Evolutionary conservation across 2,329 filamentous ascomycete genomes (phyloP).

Genomic region (Colletotrichum plurivorum): DNA sequence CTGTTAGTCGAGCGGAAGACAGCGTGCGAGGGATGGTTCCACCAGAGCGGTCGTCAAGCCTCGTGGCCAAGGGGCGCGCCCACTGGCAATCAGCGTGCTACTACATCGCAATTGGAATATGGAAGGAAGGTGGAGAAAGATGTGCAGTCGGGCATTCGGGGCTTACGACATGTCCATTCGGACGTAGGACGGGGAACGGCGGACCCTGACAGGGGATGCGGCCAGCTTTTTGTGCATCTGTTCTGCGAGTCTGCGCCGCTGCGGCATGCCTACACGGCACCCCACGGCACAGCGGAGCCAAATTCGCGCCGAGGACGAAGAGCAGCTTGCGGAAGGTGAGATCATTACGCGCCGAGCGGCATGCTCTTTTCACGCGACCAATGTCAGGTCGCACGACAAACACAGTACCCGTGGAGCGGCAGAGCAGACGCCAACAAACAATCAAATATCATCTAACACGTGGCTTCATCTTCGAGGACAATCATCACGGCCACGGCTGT

Average conservation of each 20-base stretch:
- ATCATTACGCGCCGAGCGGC: slow-evolving; percentile 26
- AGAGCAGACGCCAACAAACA: slow-evolving; percentile 1
- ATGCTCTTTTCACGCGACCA: background rate
- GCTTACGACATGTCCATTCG: slow-evolving; percentile 32
- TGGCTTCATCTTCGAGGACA: background rate
- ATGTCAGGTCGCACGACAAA: slow-evolving; percentile 5
- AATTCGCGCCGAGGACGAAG: slow-evolving; percentile 28
- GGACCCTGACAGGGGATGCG: slow-evolving; percentile 12
- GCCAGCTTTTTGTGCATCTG: slow-evolving; percentile 22
- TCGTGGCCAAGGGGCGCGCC: slow-evolving; percentile 20
- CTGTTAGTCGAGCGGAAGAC: slow-evolving; percentile 14
- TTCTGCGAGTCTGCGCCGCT: slow-evolving; percentile 18
- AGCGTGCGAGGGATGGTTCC: slow-evolving; percentile 14
- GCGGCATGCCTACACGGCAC: slow-evolving; percentile 23
- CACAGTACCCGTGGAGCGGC: slow-evolving; percentile 1
- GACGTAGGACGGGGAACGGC: slow-evolving; percentile 32
- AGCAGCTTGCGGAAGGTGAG: slow-evolving; percentile 7
- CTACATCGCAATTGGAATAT: slow-evolving; percentile 30
- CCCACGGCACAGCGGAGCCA: background rate
- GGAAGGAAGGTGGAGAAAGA: slow-evolving; percentile 16
- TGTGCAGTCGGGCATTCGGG: slow-evolving; percentile 32
- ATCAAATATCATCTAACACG: background rate
- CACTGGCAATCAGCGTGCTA: slow-evolving; percentile 22
- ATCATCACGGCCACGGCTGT: background rate
- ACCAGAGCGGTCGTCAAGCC: slow-evolving; percentile 24